These are phyloP conservation scores for Tilletiaria anomala DNA, from an alignment of 1,284 basidiomycete genomes.

Conservation along the genomic window DNA sequence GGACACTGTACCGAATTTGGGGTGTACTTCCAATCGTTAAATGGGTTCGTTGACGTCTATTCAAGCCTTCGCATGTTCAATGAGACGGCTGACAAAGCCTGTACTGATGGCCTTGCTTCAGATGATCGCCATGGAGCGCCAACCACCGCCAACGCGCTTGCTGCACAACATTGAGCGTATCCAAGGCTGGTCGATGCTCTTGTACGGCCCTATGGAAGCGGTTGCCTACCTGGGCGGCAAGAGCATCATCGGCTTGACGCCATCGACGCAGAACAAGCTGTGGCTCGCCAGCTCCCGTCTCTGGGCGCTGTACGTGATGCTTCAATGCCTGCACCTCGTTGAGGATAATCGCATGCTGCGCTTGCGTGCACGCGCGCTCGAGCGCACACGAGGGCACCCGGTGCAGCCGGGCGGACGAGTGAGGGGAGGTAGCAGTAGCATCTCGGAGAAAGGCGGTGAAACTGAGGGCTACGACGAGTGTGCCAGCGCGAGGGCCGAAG, in stretches of 20 bases:
- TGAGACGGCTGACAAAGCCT: neutral
- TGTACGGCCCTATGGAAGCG: conserved; percentile 37
- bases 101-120: neutral
- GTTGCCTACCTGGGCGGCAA: conserved; percentile 34
- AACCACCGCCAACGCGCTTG: conserved; percentile 25
- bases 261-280: conserved; percentile 17
- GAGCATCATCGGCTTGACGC: conserved; percentile 23
- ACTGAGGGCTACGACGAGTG: too few relatives aligned
- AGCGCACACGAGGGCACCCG: conserved; percentile 31
- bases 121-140: conserved; percentile 30
- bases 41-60: too few relatives aligned
- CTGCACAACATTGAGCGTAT: conserved; percentile 36
- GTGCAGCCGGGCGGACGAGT: neutral
- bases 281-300: conserved; percentile 27
- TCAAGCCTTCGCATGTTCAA: neutral
- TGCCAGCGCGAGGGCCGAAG: conserved; percentile 9
- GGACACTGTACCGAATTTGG: conserved; percentile 35
- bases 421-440: neutral
- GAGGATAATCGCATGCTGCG: conserved; percentile 37
- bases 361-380: conserved; percentile 30
- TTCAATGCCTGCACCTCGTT: conserved; percentile 34
- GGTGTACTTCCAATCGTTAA: conserved; percentile 37
- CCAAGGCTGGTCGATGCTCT: conserved; percentile 37
- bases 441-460: neutral
- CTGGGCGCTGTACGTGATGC: conserved; percentile 35